Base-by-base conservation (phyloP, 305 asterid species). In the Solanum hybrid region DNA sequence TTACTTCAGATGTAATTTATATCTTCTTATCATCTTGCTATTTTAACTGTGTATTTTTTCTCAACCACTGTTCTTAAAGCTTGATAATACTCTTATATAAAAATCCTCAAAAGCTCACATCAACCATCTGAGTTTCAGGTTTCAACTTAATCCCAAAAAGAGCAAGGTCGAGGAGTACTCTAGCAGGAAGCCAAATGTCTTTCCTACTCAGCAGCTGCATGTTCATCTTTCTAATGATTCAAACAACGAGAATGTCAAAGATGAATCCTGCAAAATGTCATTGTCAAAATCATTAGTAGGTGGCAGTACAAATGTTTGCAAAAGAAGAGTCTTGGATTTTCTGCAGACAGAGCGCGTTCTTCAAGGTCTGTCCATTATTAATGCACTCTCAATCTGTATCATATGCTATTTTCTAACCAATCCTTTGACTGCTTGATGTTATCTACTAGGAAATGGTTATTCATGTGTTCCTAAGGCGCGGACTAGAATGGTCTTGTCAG, bases 401-500 rank as follows among this genome's bases (percentile, higher is more conserved):
- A 20, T 86, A 78, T 90, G 86, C 40, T 89, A 77, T 36, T 75
- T 69, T 57, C 87, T 91, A 76, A 91, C 87, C 90, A 89, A 89
- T 87, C 85, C 90, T 91, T 89, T 89, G 40, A 90, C 90, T 91
- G 92, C 83, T 81, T n/a, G 77, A 35, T 35, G 34, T 89, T 90
- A 35, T 89, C 73, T 90, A 34, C 84, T 95, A 96, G 99, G 98
- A 87, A 97, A 92, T 93, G 90, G 95, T 82, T 89, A 85, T 93
- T 94, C 96, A 87, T 39, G 92, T 77, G 95, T 96, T 87, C 93
- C 95, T 10, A 97, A 95, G 94, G 92, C 93, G 86, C 93, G 92
- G 91, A 93, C 96, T 71, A 95, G 96, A 93, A 92, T 98, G 95
- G 95, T 97, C 94, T 93, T 98, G 99, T 97, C 99, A 8, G 99